Evolutionary conservation across 257 asterid species (phyloP), one percentile per base, ranked within the genome.

Genomic region (Apocynum venetum): DNA sequence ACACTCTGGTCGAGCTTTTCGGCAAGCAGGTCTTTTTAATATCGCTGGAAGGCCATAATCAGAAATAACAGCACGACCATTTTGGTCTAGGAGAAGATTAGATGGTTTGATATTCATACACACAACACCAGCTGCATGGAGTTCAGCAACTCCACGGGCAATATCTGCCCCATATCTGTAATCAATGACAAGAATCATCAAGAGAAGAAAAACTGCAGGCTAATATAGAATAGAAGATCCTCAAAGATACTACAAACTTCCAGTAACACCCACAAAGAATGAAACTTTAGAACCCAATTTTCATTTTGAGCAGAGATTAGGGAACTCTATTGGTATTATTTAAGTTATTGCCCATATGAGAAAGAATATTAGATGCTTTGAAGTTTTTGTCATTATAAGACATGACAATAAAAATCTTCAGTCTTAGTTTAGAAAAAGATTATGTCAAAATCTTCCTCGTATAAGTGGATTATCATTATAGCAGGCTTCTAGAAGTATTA

Each of bases 91-190:
- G 64, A 96, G 97, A 88, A 96, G 90, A 89, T 96, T 96, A 69
- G 99, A 96, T 53, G 99, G 97, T 79, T 93, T 96, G 66, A 96
- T 89, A 83, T 91, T 93, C 98, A 96, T 93, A 85, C 99, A 96
- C 82, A 96, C 97, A 79, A 96, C 89, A 75, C 98, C 97, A 79
- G 99, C 99, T 73, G 99, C 97, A 85, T 96, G 99, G 80, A 96
- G 98, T 78, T 96, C 99, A 72, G 98, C 97, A 74, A 96, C 97
- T 78, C 99, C 99, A 81, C 99, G 98, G 74, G 98, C 97, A 82
- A 96, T 83, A 83, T 96, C 99, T 40, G 97, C 98, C 82, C 99
- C 99, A 85, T 93, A 93, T 86, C 99, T 96, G 84, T 85, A 86
- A 41, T 76, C 74, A 78, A 80, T 66, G 80, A 80, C 76, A 72